These are phyloP conservation scores for Hypoxylon sp. DNA, from an alignment of 2,329 filamentous ascomycete species.

Conservation along the genomic window DNA sequence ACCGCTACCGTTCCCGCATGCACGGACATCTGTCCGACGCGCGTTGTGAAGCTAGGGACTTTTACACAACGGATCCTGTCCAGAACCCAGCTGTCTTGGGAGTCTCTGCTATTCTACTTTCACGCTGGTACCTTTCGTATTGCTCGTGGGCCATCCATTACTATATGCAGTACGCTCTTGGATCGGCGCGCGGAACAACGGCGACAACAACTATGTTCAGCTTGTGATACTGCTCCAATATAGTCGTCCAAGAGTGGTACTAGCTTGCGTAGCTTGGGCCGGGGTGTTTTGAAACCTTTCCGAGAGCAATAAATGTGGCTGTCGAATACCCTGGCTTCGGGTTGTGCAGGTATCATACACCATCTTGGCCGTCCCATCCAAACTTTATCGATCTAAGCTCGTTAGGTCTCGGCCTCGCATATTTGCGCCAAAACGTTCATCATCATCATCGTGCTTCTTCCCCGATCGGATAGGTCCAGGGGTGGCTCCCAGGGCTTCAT, in stretches of 20 bases:
- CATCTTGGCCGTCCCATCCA: slow-evolving; percentile 35
- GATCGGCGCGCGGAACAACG: slow-evolving; percentile 21
- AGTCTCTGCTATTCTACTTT: slow-evolving; percentile 35
- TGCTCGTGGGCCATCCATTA: slow-evolving; percentile 22
- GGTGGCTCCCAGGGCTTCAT: slow-evolving; percentile 37
- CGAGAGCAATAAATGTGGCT: slow-evolving; percentile 41
- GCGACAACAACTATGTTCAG: slow-evolving; percentile 29
- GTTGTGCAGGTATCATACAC: slow-evolving; percentile 43
- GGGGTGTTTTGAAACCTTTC: slow-evolving; percentile 42
- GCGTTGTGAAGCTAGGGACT: slow-evolving; percentile 34
- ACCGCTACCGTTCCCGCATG: slow-evolving; percentile 45
- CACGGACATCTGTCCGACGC: slow-evolving; percentile 43
- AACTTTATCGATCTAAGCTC: slow-evolving; percentile 39
- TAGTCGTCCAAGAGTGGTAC: slow-evolving; percentile 37
- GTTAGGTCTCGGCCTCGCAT: slow-evolving; percentile 35
- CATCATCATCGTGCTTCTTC: slow-evolving; percentile 40
- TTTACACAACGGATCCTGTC: slow-evolving; percentile 39
- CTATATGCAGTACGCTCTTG: slow-evolving; percentile 21
- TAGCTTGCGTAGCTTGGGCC: slow-evolving; percentile 42
- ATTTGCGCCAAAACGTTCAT: slow-evolving; percentile 33
- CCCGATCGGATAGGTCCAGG: slow-evolving; percentile 44
- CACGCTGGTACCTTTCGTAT: slow-evolving; percentile 30
- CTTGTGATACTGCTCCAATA: slow-evolving; percentile 35
- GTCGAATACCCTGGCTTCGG: slow-evolving; percentile 36
- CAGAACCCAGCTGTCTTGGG: slow-evolving; percentile 35